Evolutionary conservation across 2,329 filamentous ascomycete genomes (phyloP).

Genomic region (Ustilaginoidea virens): DNA sequence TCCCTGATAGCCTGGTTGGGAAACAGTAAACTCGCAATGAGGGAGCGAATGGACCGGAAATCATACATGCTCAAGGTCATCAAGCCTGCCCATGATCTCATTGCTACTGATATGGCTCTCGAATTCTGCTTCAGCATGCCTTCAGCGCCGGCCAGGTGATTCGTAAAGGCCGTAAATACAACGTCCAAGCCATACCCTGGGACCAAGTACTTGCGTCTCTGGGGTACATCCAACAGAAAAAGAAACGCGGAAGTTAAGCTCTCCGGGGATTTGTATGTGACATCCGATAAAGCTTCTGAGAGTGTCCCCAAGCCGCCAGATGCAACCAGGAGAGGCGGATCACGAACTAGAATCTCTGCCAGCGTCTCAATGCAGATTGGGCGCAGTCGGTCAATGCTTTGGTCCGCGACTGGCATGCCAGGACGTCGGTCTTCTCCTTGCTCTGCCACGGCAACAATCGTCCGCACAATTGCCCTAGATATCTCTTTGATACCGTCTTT

Average conservation of each 20-base stretch:
- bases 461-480: constrained; percentile 72
- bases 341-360: constrained; percentile 77
- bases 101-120: constrained; percentile 76
- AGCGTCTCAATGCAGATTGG: constrained; percentile 88
- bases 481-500: constrained; percentile 84
- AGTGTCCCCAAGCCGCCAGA: constrained; percentile 74
- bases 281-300: constrained; percentile 85
- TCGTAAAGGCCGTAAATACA: constrained; percentile 84
- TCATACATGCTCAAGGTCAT: constrained; percentile 80
- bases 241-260: constrained; percentile 78
- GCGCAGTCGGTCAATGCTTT: constrained; percentile 68
- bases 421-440: constrained; percentile 76
- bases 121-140: constrained; percentile 65
- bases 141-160: constrained; percentile 50
- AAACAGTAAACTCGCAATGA: constrained; percentile 48
- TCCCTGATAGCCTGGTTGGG: constrained; percentile 46
- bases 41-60: constrained; percentile 68
- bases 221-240: constrained; percentile 74
- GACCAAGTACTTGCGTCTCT: constrained; percentile 65
- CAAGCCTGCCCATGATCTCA: constrained; percentile 89
- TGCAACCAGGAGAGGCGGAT: constrained; percentile 65
- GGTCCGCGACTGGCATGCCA: constrained; percentile 50
- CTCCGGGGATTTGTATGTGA: constrained; percentile 82
- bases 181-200: constrained; percentile 82
- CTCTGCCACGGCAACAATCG: constrained; percentile 81